Base-by-base conservation (phyloP, 108 stramenopile species). In the Pseudonitzschia multiseries region DNA sequence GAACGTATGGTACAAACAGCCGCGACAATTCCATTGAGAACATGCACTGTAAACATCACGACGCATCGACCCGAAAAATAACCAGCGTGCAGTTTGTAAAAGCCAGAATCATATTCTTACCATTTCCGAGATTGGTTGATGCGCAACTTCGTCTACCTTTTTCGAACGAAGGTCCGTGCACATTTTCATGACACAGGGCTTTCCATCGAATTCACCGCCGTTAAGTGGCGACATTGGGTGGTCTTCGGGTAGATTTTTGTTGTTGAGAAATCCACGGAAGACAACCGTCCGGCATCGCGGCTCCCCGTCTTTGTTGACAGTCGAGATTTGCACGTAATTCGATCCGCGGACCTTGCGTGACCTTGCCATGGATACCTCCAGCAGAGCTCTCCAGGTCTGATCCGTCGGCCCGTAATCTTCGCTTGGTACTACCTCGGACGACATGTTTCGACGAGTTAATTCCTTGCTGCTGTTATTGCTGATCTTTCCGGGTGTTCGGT, bases 301-400 rank as follows among this genome's bases (percentile, higher is more conserved):
- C 73, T 91, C 86, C 28, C 68, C 73, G 4, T 84, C 70, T 27
- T 69, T 68, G 48, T 88, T 82, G 20, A 91, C 79, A 0, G 95
- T 93, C 9, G 95, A 79, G 14, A 96, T 67, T 77, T 96, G 95
- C 12, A 96, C 93, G 79, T 91, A 96, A 65, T 96, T 96, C 56
- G 86, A 87, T 54, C 95, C 95, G 20, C 95, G 87, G 69, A 92
- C 83, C 74, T 93, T 92, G 24, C 92, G 82, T 13, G 89, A 87
- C 77, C 76, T 77, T 57, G 88, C 86, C 21, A 89, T 96, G 61
- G 90, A 91, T 8, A 70, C 75, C 57, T 86, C 86, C 51, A 95
- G 82, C 27, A 82, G 73, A 36, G 80, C 75, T 69, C 84, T 79
- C 92, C 92, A 93, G 18, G 82, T 69, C 73, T 69, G 57, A 26